Evolutionary conservation across 1,284 basidiomycete species (phyloP), one percentile per base, ranked within the genome.

Genomic region (Vanrija humicola): DNA sequence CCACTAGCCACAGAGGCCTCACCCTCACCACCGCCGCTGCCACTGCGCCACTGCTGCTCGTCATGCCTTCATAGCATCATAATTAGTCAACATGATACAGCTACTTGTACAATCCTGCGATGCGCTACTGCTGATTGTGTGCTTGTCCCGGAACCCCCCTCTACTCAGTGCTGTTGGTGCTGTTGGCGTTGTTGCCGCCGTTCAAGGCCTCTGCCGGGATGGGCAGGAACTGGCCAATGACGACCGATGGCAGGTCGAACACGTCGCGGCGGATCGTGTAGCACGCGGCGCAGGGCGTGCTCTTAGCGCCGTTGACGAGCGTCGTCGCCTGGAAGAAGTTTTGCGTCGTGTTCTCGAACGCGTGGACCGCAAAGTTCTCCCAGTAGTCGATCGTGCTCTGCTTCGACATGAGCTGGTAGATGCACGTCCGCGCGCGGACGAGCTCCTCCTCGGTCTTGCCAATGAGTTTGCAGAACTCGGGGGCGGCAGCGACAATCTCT

Each of bases 401-500:
- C 76, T 90, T 90, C 77, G 90, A 87, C 72, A 93, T 91, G 48
- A 94, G 78, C 83, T 94, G 89, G 77, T 93, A 96, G 63, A 96
- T 90, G 77, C 87, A 95, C 68, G 88, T 91, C 59, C 74, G 76
- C 62, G 82, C 83, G 12, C 85, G 84, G 18, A 92, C 75, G 29
- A 97, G 80, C 62, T 96, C 90, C 56, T 89, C 86, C 73, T 87
- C 83, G 16, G 84, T 83, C 88, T 90, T 91, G 64, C 88, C 89
- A 3, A 92, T 93, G 58, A 98, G 81, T 82, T 92, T 88, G 74
- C 88, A 92, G 72, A 98, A 98, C 77, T 98, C 94, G 2, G 92
- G 88, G 0, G 94, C 93, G 44, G 95, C 95, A 43, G 96, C 85
- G 69, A 91, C 94, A 39, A 98, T 92, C 79, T 98, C 96, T 69